Percentiles rank a stretch among this genome's conserved stretches.
Evolutionary conservation across 208 protist species (phyloP).

Genomic region (Wallacemonas rigidus): DNA sequence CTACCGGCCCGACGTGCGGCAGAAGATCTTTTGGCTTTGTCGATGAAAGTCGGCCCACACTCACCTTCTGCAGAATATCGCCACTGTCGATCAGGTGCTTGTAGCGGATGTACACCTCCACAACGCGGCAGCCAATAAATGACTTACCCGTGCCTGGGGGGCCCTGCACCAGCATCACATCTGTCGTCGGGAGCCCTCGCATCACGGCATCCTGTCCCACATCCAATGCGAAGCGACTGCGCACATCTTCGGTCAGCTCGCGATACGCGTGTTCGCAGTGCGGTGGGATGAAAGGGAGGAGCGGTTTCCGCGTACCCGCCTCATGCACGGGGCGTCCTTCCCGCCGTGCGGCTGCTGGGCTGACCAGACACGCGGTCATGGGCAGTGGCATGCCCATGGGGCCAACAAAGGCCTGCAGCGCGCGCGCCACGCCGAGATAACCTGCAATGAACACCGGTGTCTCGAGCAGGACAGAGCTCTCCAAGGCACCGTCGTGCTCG

Average conservation of each 20-base stretch:
- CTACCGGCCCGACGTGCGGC: conserved; percentile 81
- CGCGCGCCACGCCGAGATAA: conserved; percentile 79
- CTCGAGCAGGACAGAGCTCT: conserved; percentile 71
- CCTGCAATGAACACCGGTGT: conserved; percentile 84
- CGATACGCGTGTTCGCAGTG: conserved; percentile 81
- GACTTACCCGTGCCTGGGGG: conserved; percentile 96
- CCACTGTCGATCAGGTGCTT: conserved; percentile 86
- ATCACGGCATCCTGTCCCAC: conserved; percentile 82
- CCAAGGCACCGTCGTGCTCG: conserved; percentile 39
- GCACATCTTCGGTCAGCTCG: conserved; percentile 67
- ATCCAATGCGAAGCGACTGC: conserved; percentile 63
- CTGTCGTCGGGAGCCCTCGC: conserved; percentile 55
- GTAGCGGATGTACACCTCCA: conserved; percentile 89
- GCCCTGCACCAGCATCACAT: conserved; percentile 91
- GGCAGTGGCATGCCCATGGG: conserved; percentile 88
- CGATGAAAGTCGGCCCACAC: conserved; percentile 62
- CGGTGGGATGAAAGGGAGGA: conserved; percentile 63
- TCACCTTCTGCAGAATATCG: conserved; percentile 87
- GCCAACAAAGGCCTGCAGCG: conserved; percentile 76
- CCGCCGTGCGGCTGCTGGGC: conserved; percentile 24
- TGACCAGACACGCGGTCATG: conserved; percentile 51
- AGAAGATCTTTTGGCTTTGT: conserved; percentile 57
- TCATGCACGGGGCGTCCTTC: neutral
- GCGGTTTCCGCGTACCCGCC: conserved; percentile 6
- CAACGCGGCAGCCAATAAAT: conserved; percentile 92